These are phyloP conservation scores for Osmanthus fragrans DNA, from an alignment of 257 asterid genomes.

Conservation along the genomic window DNA sequence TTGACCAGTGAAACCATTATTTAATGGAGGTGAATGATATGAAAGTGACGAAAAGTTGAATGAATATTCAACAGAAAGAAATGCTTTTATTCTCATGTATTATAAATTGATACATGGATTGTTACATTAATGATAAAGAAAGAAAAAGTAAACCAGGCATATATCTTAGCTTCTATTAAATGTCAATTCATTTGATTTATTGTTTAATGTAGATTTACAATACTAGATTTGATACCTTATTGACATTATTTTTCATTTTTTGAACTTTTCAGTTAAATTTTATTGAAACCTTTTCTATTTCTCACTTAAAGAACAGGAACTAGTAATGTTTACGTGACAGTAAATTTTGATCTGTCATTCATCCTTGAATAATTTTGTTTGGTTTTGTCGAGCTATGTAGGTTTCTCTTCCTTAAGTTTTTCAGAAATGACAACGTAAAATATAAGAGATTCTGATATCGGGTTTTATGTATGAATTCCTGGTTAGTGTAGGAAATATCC, in stretches of 20 bases:
- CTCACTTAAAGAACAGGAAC: background rate
- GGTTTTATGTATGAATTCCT: slow-evolving; percentile 18
- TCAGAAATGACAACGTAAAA: slow-evolving; percentile 9
- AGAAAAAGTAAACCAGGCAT: too few relatives aligned
- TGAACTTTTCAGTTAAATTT: too few relatives aligned
- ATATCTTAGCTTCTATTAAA: too few relatives aligned
- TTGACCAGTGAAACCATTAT: too few relatives aligned
- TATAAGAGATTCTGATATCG: slow-evolving; percentile 18
- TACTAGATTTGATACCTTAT: background rate
- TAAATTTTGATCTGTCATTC: background rate
- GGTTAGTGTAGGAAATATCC: slow-evolving; percentile 76
- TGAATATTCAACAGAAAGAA: too few relatives aligned
- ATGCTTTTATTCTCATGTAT: too few relatives aligned
- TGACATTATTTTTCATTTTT: background rate
- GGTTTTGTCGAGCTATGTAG: background rate
- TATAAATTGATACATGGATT: too few relatives aligned
- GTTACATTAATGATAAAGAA: too few relatives aligned
- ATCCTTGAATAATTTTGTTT: background rate
- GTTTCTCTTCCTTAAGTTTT: background rate
- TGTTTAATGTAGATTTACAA: background rate
- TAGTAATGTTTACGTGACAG: background rate
- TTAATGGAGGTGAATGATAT: too few relatives aligned
- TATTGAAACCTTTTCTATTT: too few relatives aligned
- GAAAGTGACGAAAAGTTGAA: too few relatives aligned
- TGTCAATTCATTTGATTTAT: too few relatives aligned